Evolutionary conservation across 148 eudicot genomes (phyloP).

Genomic region (Cornus kousa): DNA sequence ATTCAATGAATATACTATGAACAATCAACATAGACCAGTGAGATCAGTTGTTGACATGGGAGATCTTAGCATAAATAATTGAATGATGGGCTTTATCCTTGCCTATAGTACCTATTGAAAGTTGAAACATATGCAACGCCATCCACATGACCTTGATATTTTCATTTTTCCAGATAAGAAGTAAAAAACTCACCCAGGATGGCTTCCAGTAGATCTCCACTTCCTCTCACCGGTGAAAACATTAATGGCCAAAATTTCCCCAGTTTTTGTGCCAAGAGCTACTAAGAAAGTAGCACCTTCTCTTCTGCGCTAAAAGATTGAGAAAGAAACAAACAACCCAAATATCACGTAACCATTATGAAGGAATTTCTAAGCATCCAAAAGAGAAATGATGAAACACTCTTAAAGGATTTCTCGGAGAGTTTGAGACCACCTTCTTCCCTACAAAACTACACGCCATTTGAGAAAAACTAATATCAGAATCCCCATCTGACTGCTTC

Average conservation of each 20-base stretch:
- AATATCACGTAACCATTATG: constrained; percentile 6
- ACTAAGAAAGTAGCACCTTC: constrained; percentile 27
- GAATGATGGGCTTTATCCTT: background rate
- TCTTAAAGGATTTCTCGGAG: background rate
- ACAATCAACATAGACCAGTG: background rate
- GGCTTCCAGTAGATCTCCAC: constrained; percentile 28
- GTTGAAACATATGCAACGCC: background rate
- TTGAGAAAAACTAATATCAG: constrained; percentile 21
- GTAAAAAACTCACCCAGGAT: constrained; percentile 26
- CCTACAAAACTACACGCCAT: constrained; percentile 33
- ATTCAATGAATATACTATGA: background rate
- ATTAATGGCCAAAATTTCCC: constrained; percentile 25
- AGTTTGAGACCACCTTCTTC: constrained; percentile 27
- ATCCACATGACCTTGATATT: background rate
- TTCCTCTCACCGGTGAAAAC: constrained; percentile 20
- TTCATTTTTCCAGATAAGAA: background rate
- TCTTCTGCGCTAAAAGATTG: constrained; percentile 25
- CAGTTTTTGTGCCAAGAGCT: constrained; percentile 27
- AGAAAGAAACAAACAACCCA: background rate
- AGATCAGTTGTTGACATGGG: no score
- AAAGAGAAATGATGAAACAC: background rate
- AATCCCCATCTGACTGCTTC: constrained; percentile 17
- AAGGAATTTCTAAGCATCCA: background rate
- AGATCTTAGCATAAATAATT: background rate
- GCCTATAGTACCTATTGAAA: background rate